Evolutionary conservation across 2,329 filamentous ascomycete species (phyloP).

Genomic region (Aureobasidium sp.): DNA sequence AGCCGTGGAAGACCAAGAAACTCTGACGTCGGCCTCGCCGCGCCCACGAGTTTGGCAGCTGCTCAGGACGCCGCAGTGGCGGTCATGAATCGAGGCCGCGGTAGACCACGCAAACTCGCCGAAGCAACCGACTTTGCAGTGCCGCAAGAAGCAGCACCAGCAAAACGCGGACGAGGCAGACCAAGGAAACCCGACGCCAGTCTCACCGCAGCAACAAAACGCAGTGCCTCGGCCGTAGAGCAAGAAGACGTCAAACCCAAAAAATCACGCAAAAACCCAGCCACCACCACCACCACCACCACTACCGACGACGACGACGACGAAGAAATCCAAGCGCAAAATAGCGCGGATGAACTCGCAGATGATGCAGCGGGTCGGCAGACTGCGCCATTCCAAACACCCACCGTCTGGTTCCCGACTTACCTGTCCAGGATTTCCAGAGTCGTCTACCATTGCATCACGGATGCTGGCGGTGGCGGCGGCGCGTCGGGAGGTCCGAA

Average conservation of each 20-base stretch:
- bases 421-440: slow-evolving; percentile 7
- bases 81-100: neutral
- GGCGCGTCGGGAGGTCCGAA: neutral
- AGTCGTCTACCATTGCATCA: slow-evolving; percentile 1
- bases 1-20: neutral
- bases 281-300: too few species aligned
- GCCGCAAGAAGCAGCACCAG: neutral
- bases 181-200: neutral
- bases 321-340: neutral
- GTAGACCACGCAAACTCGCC: neutral
- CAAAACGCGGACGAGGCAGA: neutral
- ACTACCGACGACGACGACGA: too few species aligned
- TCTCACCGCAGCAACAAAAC: neutral
- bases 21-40: neutral
- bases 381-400: slow-evolving; percentile 1
- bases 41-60: neutral
- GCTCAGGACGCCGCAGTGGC: too few species aligned
- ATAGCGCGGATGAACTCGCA: neutral
- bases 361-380: slow-evolving; percentile 1
- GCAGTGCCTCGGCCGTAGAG: neutral
- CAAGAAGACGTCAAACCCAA: neutral
- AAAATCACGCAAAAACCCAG: neutral
- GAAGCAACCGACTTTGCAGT: neutral
- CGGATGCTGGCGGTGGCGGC: neutral
- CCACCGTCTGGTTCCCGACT: slow-evolving; percentile 6